Percentiles rank a stretch among this genome's conserved stretches.
phyloP scores from a whole-genome alignment of 2,329 filamentous ascomycete genomes.

The Penicillium fuscoglaucum region DNA sequence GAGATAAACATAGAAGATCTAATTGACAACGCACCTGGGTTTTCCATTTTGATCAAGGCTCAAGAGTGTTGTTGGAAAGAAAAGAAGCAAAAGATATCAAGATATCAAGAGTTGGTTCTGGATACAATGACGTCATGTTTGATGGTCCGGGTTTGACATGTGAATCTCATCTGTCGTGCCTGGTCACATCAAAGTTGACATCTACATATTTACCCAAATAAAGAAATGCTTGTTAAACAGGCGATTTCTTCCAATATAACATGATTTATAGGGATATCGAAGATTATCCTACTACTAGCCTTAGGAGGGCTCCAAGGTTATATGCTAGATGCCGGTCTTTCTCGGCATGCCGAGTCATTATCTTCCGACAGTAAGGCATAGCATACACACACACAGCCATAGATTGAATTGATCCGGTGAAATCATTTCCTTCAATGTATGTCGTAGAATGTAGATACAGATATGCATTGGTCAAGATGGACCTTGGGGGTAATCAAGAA shows the following conservation, averaged over 20 bases:
- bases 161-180: conserved; percentile 2
- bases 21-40: conserved; percentile 11
- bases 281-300: too few species aligned
- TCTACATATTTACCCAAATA: too few species aligned
- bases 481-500: conserved; percentile 8
- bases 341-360: background rate
- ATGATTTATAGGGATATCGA: background rate
- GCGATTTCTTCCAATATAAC: background rate
- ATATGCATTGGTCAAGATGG: conserved; percentile 10
- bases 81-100: background rate
- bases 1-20: background rate
- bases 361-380: background rate
- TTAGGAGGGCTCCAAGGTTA: too few species aligned
- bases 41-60: conserved; percentile 15
- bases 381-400: background rate
- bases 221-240: background rate
- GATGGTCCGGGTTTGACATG: conserved; percentile 1
- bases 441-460: conserved; percentile 3
- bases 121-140: conserved; percentile 20
- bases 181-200: background rate
- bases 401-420: background rate
- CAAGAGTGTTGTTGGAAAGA: background rate
- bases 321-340: background rate
- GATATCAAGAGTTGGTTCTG: background rate
- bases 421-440: conserved; percentile 1